Base-by-base conservation (phyloP, 2,329 filamentous ascomycete genomes). In the Fusarium mangiferae region DNA sequence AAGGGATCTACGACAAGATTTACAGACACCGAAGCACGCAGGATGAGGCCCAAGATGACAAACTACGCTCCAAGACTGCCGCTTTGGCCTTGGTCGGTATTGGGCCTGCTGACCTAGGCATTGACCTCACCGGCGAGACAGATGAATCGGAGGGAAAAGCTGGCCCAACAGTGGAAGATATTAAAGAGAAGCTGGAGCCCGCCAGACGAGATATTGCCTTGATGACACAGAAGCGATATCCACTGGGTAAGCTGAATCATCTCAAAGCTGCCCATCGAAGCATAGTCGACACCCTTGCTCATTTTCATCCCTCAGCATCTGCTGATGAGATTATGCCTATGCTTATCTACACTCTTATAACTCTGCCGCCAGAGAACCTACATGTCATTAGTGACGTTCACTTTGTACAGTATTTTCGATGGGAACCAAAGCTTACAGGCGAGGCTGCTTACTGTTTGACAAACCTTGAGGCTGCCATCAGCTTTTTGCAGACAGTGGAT, bases 271-370 rank as follows among this genome's bases (percentile, higher is more conserved):
- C 94, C 7, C 96, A 98, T 82, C 97, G 97, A 84, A 93, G 92
- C 73, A 98, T 99, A 72, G 96, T 99, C 55, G 96, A 98, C 81
- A 95, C 95, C 3, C 82, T 92, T 55, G 87, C 90, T 8, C 87
- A 90, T 75, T 91, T 92, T 68, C 90, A 91, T 70, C 90, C 89
- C 24, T 91, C 95, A 2, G 98, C 96, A 2, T 98, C 96, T 2
- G 96, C 96, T 6, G 96, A 99, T 80, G 96, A 98, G 83, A 97
- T 99, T 62, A 91, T 99, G 81, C 96, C 96, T 2, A 98, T 97
- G 82, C 88, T 99, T 72, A 99, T 99, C 70, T 99, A 97, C 84
- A 94, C 95, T 0, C 89, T 99, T 68, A 97, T 99, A 80, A 98
- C 95, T 6, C 92, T 95, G 49, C 92, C 94, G 1, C 93, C 95